A percentile compares a stretch with the other conserved stretches of the same genome.
Evolutionary conservation across 108 stramenopile genomes (phyloP).

Genomic region (Cyclotella cryptica): DNA sequence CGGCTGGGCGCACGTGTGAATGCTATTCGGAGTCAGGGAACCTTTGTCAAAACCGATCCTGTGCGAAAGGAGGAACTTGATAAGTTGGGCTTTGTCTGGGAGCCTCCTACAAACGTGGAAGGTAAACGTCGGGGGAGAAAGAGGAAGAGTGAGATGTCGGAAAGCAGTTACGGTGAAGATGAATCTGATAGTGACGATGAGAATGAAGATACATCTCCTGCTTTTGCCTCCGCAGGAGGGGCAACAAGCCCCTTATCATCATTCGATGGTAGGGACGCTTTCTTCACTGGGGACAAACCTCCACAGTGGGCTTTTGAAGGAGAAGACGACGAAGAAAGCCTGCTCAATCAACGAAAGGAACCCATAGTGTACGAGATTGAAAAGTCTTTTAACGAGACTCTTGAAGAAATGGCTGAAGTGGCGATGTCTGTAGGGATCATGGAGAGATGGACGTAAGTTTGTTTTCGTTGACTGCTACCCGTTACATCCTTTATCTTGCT

Average conservation of each 20-base stretch:
- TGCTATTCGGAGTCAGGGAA: constrained; percentile 90
- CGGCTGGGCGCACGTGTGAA: constrained; percentile 88
- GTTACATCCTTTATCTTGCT: neutral
- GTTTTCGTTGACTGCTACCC: neutral
- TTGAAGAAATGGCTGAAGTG: constrained; percentile 63
- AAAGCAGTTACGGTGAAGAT: constrained; percentile 42
- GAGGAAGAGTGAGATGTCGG: constrained; percentile 62
- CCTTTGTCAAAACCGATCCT: constrained; percentile 82
- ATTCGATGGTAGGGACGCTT: constrained; percentile 37
- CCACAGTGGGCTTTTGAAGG: constrained; percentile 80
- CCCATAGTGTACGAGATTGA: constrained; percentile 54
- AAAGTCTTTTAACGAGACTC: constrained; percentile 63
- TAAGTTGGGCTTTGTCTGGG: constrained; percentile 88
- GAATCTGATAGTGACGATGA: constrained; percentile 30
- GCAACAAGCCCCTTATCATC: constrained; percentile 10
- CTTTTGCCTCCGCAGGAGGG: constrained; percentile 36
- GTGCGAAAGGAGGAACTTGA: constrained; percentile 71
- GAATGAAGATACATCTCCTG: constrained; percentile 27
- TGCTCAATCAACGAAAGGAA: constrained; percentile 49
- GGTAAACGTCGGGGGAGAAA: constrained; percentile 70
- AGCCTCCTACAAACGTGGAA: constrained; percentile 56
- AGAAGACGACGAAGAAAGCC: constrained; percentile 47
- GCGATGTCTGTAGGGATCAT: constrained; percentile 78
- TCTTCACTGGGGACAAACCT: constrained; percentile 55
- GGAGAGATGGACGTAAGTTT: constrained; percentile 60